Evolutionary conservation across 768 basidiomycete genomes (phyloP).

Genomic region (Russula compacta): DNA sequence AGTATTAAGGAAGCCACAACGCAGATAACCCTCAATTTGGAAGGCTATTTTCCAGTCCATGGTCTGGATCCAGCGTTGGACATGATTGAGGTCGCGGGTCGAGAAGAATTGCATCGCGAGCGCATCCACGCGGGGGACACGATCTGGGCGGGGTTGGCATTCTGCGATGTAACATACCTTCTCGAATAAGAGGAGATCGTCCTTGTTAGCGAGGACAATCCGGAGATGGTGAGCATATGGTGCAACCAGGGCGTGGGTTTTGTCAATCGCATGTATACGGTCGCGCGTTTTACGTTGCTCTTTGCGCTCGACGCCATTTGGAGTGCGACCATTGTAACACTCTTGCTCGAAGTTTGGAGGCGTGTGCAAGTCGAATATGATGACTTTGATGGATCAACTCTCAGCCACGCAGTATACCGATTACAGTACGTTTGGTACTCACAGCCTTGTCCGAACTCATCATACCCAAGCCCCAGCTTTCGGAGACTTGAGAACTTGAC

Average conservation of each 20-base stretch:
- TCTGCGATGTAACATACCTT: slow-evolving; percentile 45
- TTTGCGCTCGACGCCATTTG: slow-evolving; percentile 31
- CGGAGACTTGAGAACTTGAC: slow-evolving; percentile 13
- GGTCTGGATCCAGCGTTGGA: slow-evolving; percentile 36
- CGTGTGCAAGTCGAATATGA: slow-evolving; percentile 19
- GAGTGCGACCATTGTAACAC: slow-evolving; percentile 44
- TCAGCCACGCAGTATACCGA: background rate
- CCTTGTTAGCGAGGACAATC: slow-evolving; percentile 45
- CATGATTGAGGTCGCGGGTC: slow-evolving; percentile 34
- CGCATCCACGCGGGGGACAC: slow-evolving; percentile 37
- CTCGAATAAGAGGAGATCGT: slow-evolving; percentile 43
- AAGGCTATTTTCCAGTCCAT: slow-evolving; percentile 65
- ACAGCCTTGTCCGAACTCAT: slow-evolving; percentile 8
- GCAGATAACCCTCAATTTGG: slow-evolving; percentile 64
- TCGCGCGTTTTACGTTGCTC: slow-evolving; percentile 38
- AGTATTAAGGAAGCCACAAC: slow-evolving; percentile 53
- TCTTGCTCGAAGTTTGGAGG: slow-evolving; percentile 59
- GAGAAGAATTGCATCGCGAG: slow-evolving; percentile 42
- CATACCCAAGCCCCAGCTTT: slow-evolving; percentile 15
- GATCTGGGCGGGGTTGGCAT: slow-evolving; percentile 27
- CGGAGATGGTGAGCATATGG: slow-evolving; percentile 68
- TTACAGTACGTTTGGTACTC: background rate
- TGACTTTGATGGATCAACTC: background rate
- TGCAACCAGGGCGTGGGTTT: slow-evolving; percentile 50
- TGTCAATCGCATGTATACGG: slow-evolving; percentile 48